Evolutionary conservation across 352 stramenopile genomes (phyloP).

Genomic region (Phytophthora macrochlamydospora): DNA sequence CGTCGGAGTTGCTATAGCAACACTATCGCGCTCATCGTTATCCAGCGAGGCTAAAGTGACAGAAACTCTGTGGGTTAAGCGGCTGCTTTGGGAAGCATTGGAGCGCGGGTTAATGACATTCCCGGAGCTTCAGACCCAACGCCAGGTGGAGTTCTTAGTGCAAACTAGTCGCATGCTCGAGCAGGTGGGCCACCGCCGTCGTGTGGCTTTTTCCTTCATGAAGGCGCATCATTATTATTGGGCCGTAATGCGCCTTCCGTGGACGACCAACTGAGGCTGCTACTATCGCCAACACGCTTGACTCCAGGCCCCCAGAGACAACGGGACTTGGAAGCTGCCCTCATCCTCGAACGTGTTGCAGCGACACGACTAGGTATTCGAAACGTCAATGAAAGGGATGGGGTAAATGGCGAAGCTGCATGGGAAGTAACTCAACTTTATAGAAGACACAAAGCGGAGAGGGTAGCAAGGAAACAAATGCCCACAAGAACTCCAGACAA

Average conservation of each 20-base stretch:
- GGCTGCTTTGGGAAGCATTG: slow-evolving; percentile 69
- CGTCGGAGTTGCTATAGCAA: slow-evolving; percentile 38
- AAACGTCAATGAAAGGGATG: background rate
- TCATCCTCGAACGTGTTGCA: slow-evolving; percentile 61
- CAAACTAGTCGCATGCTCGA: slow-evolving; percentile 74
- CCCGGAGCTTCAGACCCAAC: slow-evolving; percentile 47
- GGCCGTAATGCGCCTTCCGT: slow-evolving; percentile 30
- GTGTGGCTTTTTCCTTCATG: slow-evolving; percentile 73
- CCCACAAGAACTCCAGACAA: slow-evolving; percentile 25
- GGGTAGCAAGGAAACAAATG: slow-evolving; percentile 7
- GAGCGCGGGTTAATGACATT: slow-evolving; percentile 64
- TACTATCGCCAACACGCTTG: slow-evolving; percentile 31
- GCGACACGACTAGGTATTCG: slow-evolving; percentile 56
- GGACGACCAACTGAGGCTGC: slow-evolving; percentile 16
- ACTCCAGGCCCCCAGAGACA: slow-evolving; percentile 30
- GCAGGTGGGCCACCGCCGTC: slow-evolving; percentile 56
- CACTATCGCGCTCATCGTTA: slow-evolving; percentile 15
- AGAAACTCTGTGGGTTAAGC: slow-evolving; percentile 75
- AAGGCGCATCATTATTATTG: slow-evolving; percentile 60
- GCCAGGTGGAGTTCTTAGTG: slow-evolving; percentile 71
- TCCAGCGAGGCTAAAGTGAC: slow-evolving; percentile 43
- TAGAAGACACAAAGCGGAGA: slow-evolving; percentile 29
- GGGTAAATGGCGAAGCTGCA: slow-evolving; percentile 3
- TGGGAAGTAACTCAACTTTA: slow-evolving; percentile 61
- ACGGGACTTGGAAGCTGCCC: slow-evolving; percentile 61